Evolutionary conservation across 495 filamentous ascomycete genomes (phyloP).

Genomic region (Tuber aestivum): DNA sequence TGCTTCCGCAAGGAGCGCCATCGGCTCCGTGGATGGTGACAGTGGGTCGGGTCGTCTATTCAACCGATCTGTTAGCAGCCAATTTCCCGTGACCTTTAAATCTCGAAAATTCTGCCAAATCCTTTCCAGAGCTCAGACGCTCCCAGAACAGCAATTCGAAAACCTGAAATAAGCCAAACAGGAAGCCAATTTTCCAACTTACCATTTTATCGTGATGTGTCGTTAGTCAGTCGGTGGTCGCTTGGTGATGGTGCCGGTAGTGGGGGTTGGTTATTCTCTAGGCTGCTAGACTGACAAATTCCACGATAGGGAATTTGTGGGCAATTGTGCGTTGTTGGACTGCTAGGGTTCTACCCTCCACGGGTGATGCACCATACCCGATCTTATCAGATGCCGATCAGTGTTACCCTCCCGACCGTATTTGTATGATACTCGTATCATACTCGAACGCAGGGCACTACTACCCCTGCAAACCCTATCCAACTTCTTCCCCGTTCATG

Average conservation of each 20-base stretch:
- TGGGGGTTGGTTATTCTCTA: conserved; percentile 21
- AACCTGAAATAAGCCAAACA: not conserved
- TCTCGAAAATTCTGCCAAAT: not conserved
- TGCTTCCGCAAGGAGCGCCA: conserved; percentile 79
- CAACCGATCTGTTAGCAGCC: not conserved
- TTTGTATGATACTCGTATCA: not conserved
- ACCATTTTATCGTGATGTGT: conserved; percentile 30
- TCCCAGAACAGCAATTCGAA: not conserved
- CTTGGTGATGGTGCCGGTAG: conserved; percentile 13
- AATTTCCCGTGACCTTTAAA: not conserved
- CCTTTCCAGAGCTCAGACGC: not conserved
- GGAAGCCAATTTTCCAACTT: conserved; percentile 3
- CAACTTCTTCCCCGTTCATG: not conserved
- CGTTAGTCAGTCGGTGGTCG: conserved; percentile 21
- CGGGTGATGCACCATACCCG: not conserved
- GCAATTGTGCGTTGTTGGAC: conserved; percentile 30
- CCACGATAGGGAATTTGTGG: not conserved
- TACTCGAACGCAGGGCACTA: not conserved
- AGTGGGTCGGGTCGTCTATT: conserved; percentile 86
- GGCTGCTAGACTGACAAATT: conserved; percentile 23
- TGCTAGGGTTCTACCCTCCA: conserved; percentile 31
- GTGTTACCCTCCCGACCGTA: not conserved
- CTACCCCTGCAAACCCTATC: not conserved
- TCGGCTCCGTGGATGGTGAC: conserved; percentile 90
- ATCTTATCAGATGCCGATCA: conserved; percentile 14